Conservation (phyloP, 176 grass and related monocot genomes). For the Aegilops umbellulata region DNA sequence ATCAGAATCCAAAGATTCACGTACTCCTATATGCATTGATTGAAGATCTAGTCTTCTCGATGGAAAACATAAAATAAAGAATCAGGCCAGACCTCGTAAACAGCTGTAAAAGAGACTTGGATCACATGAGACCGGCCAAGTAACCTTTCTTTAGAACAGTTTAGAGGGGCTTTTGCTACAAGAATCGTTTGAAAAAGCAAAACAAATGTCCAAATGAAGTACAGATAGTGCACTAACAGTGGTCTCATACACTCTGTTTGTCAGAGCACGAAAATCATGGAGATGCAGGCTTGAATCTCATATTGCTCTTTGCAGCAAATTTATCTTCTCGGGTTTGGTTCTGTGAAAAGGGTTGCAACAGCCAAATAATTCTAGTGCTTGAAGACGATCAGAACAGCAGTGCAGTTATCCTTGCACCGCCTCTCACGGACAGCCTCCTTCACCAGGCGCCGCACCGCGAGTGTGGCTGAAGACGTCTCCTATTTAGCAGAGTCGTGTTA, state of each 20-base stretch:
- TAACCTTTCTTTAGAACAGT: neutral
- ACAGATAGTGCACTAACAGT: neutral
- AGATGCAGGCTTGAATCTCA: neutral
- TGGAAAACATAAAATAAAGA: neutral
- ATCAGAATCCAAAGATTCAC: neutral
- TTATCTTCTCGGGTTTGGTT: neutral
- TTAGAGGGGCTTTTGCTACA: neutral
- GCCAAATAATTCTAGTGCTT: conserved; percentile 32
- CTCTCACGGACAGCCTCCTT: conserved; percentile 87
- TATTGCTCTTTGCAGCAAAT: neutral
- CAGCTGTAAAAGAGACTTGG: neutral
- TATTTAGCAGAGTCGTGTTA: neutral
- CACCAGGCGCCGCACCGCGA: conserved; percentile 68
- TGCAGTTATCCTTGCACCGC: conserved; percentile 95
- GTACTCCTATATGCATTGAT: neutral
- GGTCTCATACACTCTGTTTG: neutral
- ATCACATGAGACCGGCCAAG: neutral
- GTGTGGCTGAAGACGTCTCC: conserved; percentile 66
- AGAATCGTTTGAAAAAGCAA: neutral
- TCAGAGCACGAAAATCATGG: neutral
- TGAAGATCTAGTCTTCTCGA: neutral
- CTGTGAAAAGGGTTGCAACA: neutral
- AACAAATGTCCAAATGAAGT: neutral
- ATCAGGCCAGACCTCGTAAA: neutral
- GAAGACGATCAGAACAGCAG: conserved; percentile 75